phyloP scores from a whole-genome alignment of 345 rosid species.

The Alliaria petiolata region DNA sequence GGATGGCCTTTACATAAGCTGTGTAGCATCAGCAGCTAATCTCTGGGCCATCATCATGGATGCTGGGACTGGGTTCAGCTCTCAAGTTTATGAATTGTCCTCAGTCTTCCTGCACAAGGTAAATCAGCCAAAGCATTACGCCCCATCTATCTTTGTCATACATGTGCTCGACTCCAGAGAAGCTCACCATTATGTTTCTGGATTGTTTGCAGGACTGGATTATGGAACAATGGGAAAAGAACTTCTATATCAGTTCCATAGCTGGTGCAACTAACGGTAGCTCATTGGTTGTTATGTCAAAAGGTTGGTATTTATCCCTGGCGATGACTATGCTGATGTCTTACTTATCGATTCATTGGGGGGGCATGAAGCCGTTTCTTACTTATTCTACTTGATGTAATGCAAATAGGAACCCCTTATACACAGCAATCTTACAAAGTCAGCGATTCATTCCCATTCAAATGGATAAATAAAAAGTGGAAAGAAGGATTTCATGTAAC shows the following conservation, averaged over 20 bases:
- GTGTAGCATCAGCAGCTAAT: slow-evolving; percentile 84
- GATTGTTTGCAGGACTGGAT: slow-evolving; percentile 99
- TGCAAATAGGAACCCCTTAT: slow-evolving; percentile 72
- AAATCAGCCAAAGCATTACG: slow-evolving; percentile 7
- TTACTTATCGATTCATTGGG: neutral
- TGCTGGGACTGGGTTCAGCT: slow-evolving; percentile 90
- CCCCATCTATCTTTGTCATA: neutral
- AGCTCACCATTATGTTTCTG: slow-evolving; percentile 1
- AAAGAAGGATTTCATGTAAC: slow-evolving; percentile 99
- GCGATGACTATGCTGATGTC: neutral
- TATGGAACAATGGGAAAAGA: slow-evolving; percentile 98
- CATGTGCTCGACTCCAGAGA: slow-evolving; percentile 9
- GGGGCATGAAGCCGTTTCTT: neutral
- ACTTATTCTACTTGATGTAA: slow-evolving; percentile 14
- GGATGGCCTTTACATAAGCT: slow-evolving; percentile 84
- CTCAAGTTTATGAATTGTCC: slow-evolving; percentile 88
- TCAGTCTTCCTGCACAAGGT: slow-evolving; percentile 88
- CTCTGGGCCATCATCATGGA: slow-evolving; percentile 98
- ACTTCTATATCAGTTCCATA: slow-evolving; percentile 84
- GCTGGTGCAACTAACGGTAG: slow-evolving; percentile 92
- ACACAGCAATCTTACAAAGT: slow-evolving; percentile 99
- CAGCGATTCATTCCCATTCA: slow-evolving; percentile 93
- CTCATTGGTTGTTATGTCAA: slow-evolving; percentile 93
- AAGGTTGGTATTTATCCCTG: slow-evolving; percentile 49
- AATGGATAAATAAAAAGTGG: slow-evolving; percentile 99